phyloP scores from a whole-genome alignment of 805 yeast genomes.

The Candida patagonica region DNA sequence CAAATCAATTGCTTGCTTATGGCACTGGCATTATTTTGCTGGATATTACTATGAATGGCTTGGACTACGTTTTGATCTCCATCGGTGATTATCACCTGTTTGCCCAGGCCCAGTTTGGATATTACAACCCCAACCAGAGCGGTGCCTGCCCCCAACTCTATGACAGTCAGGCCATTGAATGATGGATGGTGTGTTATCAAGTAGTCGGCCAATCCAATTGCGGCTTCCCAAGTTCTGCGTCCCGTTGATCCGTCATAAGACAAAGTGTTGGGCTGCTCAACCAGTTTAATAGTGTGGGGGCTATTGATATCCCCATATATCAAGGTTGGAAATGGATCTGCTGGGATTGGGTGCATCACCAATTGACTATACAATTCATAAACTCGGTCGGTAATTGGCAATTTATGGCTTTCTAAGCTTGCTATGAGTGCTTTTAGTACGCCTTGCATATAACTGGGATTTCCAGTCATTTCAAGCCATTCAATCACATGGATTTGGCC shows the following conservation, averaged over 20 bases:
- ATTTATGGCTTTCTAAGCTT: neutral
- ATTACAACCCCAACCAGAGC: slow-evolving; percentile 58
- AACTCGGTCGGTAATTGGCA: neutral
- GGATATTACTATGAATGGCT: slow-evolving; percentile 36
- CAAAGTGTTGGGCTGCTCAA: slow-evolving; percentile 10
- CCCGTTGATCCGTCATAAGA: slow-evolving; percentile 70
- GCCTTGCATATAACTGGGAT: neutral
- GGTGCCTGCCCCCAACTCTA: slow-evolving; percentile 87
- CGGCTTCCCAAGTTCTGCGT: slow-evolving; percentile 89
- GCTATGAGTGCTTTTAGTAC: neutral
- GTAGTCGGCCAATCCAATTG: slow-evolving; percentile 53
- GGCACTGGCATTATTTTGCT: slow-evolving; percentile 30
- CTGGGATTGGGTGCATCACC: neutral
- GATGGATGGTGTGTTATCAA: neutral
- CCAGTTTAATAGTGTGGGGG: neutral
- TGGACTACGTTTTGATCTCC: slow-evolving; percentile 54
- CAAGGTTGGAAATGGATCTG: too few species aligned
- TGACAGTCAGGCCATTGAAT: slow-evolving; percentile 19
- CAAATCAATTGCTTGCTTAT: slow-evolving; percentile 14
- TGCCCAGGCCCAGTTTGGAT: slow-evolving; percentile 16
- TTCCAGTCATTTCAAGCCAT: slow-evolving; percentile 17
- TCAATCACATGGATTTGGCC: neutral
- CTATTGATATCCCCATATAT: neutral
- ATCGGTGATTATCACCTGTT: slow-evolving; percentile 46
- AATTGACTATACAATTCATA: neutral